These are phyloP conservation scores for Thielaviopsis ethacetica DNA, from an alignment of 2,329 filamentous ascomycete genomes.

Conservation along the genomic window DNA sequence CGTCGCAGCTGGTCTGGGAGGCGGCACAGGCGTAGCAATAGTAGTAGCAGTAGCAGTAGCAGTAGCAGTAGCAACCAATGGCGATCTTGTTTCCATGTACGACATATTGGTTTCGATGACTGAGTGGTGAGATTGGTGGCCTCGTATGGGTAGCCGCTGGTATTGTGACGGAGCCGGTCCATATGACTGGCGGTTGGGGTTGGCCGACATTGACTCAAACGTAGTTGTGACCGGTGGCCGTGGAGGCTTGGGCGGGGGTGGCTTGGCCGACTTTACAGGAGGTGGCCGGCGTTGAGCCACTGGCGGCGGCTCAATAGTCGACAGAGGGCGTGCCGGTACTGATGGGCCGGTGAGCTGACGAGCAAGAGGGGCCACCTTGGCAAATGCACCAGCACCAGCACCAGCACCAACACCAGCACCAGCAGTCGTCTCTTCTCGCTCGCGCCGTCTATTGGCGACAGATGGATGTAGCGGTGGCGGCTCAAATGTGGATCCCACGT, in stretches of 20 bases:
- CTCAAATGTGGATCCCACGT: conserved; percentile 9
- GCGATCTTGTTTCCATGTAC: conserved; percentile 3
- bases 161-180: conserved; percentile 5
- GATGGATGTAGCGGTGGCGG: conserved; percentile 10
- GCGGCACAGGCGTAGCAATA: conserved; percentile 5
- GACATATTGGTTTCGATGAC: conserved; percentile 3
- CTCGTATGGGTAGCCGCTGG: conserved; percentile 5
- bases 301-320: conserved; percentile 7
- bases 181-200: not conserved
- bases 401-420: too few species aligned
- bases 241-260: conserved; percentile 8
- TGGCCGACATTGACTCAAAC: not conserved
- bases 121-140: conserved; percentile 11
- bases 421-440: not conserved
- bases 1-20: conserved; percentile 10
- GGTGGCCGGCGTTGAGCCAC: conserved; percentile 4
- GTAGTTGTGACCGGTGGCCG: conserved; percentile 3
- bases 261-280: conserved; percentile 6
- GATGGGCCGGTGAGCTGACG: conserved; percentile 10
- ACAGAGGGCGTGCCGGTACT: conserved; percentile 1
- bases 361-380: conserved; percentile 4
- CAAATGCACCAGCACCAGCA: not conserved
- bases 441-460: conserved; percentile 3
- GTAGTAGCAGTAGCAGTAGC: too few species aligned
- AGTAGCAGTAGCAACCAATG: not conserved